Conservation (phyloP, 78 protist genomes). For the Dictyostelium purpureum region DNA sequence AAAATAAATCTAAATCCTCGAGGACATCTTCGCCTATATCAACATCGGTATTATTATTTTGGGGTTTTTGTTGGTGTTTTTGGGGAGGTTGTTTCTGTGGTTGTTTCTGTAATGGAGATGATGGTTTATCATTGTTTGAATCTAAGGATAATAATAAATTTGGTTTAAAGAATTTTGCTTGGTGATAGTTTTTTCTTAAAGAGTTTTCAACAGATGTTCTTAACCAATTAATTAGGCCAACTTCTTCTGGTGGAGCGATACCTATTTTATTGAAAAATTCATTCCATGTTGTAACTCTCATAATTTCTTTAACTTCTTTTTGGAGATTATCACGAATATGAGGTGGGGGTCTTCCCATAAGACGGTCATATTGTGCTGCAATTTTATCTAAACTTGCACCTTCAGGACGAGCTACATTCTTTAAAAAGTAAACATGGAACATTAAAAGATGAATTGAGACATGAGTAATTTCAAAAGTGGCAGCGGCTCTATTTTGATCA, state of each 20-base stretch:
- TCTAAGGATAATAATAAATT: not conserved
- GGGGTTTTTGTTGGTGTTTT: too few relatives aligned
- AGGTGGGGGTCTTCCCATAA: conserved; percentile 61
- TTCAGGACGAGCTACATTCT: conserved; percentile 50
- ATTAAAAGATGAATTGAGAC: conserved; percentile 67
- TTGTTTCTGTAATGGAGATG: not conserved
- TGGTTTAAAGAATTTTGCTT: not conserved
- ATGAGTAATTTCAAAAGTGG: conserved; percentile 31
- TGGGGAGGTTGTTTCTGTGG: too few relatives aligned
- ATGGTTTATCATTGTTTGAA: not conserved
- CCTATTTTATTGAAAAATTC: conserved; percentile 61
- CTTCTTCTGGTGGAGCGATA: not conserved
- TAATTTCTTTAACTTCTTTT: conserved; percentile 70
- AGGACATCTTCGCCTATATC: too few relatives aligned
- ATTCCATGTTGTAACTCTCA: conserved; percentile 71
- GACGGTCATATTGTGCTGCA: conserved; percentile 2
- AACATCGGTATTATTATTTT: too few relatives aligned
- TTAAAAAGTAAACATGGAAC: conserved; percentile 82
- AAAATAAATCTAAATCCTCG: too few relatives aligned
- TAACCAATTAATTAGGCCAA: conserved; percentile 60
- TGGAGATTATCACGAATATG: conserved; percentile 47
- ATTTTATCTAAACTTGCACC: conserved; percentile 34
- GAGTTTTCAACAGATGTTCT: conserved; percentile 55
- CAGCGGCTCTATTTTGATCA: conserved; percentile 7
- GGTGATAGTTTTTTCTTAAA: conserved; percentile 42